phyloP scores from a whole-genome alignment of 768 basidiomycete species.

The Russula griseocarnosa region DNA sequence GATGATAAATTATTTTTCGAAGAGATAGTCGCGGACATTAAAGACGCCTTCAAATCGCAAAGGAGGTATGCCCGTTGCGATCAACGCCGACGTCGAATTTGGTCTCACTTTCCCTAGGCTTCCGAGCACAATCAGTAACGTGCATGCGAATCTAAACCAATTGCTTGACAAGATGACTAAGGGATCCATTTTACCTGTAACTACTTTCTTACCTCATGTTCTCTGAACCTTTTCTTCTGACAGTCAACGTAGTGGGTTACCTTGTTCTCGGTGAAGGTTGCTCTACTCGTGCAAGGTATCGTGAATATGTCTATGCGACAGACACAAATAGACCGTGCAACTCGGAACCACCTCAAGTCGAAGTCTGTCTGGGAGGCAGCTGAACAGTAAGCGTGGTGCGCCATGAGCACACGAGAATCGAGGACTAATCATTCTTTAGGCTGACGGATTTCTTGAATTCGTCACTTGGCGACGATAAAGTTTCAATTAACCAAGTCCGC shows the following conservation, averaged over 20 bases:
- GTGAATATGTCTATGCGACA: conserved; percentile 1
- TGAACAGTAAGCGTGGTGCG: conserved; percentile 3
- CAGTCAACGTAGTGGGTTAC: conserved; percentile 3
- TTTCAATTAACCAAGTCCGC: conserved; percentile 5
- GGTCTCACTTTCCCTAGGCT: conserved; percentile 6
- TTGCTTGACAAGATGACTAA: conserved; percentile 9
- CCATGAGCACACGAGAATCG: not conserved
- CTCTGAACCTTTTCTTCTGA: not conserved
- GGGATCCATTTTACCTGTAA: conserved; percentile 5
- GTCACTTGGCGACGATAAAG: conserved; percentile 4
- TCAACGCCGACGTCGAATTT: not conserved
- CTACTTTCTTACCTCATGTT: not conserved
- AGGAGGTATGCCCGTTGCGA: conserved; percentile 3
- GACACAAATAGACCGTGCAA: not conserved
- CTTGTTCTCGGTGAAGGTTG: conserved; percentile 7
- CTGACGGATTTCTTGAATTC: conserved; percentile 11
- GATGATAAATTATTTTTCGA: conserved; percentile 15
- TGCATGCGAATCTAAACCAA: not conserved
- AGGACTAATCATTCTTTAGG: not conserved
- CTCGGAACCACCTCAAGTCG: conserved; percentile 19
- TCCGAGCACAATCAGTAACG: conserved; percentile 5
- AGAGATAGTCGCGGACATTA: conserved; percentile 13
- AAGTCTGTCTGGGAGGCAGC: conserved; percentile 17
- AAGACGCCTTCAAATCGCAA: not conserved
- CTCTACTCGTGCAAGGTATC: conserved; percentile 20